Base-by-base conservation (phyloP, 2,329 filamentous ascomycete species). In the Colletotrichum plurivorum region DNA sequence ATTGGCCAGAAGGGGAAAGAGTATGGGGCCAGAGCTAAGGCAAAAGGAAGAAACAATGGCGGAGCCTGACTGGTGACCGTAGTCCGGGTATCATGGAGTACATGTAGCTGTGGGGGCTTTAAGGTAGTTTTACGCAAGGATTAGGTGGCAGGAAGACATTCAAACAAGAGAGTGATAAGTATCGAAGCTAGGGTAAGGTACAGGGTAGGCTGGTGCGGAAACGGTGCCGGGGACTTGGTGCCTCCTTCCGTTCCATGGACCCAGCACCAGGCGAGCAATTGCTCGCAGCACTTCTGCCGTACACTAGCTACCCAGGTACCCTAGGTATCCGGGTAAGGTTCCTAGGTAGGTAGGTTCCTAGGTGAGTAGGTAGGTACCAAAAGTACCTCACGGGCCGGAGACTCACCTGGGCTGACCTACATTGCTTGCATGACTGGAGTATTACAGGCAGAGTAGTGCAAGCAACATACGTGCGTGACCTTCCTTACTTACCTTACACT, bases 171-270 rank as follows among this genome's bases (percentile, higher is more conserved):
- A 10, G 2, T 5, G 20, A 5, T 27, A 58, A 54, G 54, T 69
- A 54, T n/a, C 43, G 18, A 18, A 46, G 45, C 18, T 16, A 18
- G 48, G 39, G 41, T 65, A 58, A 48, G 18, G 46, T 46, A 49
- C 53, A 68, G 65, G 53, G 53, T 31, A 46, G 52, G 22, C 58
- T 63, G 58, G 51, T 48, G 25, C 20, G 43, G 58, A 43, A 41
- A 27, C 20, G 43, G 31, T 57, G 64, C 43, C 64, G 57, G 64
- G 59, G 36, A 53, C 43, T 66, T 66, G 63, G 41, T 62, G 25
- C 39, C 46, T 63, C 39, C 48, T 56, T 48, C 43, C 51, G 45
- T 25, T n/a, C 31, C 49, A 49, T 36, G 31, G 31, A 36, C 31
- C 31, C 31, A 36, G 31, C 27, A 31, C 7, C 27, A 31, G 27